Percentiles rank a stretch among this genome's conserved stretches.
Evolutionary conservation across 2,329 filamentous ascomycete genomes (phyloP).

Genomic region (Herpotrichia juniperi): DNA sequence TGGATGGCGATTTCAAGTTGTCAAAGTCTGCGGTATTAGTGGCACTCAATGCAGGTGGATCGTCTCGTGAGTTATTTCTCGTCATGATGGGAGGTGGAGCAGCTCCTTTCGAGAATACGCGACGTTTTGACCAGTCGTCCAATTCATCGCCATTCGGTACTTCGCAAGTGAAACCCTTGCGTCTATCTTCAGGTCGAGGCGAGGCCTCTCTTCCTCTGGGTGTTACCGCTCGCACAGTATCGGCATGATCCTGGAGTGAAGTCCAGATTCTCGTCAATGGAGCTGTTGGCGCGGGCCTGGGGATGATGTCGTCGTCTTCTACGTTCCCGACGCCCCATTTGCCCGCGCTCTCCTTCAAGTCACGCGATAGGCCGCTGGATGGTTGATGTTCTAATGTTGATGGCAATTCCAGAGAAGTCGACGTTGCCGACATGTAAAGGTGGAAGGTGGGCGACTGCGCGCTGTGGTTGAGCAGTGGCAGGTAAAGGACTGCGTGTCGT

Average conservation of each 20-base stretch:
- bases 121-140: neutral
- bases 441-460: neutral
- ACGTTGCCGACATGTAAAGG: neutral
- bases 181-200: conserved; percentile 24
- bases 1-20: neutral
- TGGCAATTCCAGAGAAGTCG: neutral
- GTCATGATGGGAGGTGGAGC: neutral
- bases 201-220: conserved; percentile 12
- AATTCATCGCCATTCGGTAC: neutral
- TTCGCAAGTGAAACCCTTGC: conserved; percentile 35
- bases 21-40: neutral
- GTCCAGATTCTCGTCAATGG: conserved; percentile 22
- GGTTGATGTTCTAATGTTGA: neutral
- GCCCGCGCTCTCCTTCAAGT: neutral
- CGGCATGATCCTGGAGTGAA: conserved; percentile 35
- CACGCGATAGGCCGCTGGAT: neutral
- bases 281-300: conserved; percentile 10
- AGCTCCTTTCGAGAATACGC: neutral
- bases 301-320: neutral
- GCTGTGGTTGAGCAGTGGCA: neutral
- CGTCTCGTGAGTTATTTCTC: neutral
- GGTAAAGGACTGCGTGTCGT: neutral
- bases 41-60: neutral
- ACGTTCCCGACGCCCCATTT: neutral
- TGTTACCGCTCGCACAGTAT: conserved; percentile 13